phyloP scores from a whole-genome alignment of 2,329 filamentous ascomycete species.

The Epicoccum nigrum region DNA sequence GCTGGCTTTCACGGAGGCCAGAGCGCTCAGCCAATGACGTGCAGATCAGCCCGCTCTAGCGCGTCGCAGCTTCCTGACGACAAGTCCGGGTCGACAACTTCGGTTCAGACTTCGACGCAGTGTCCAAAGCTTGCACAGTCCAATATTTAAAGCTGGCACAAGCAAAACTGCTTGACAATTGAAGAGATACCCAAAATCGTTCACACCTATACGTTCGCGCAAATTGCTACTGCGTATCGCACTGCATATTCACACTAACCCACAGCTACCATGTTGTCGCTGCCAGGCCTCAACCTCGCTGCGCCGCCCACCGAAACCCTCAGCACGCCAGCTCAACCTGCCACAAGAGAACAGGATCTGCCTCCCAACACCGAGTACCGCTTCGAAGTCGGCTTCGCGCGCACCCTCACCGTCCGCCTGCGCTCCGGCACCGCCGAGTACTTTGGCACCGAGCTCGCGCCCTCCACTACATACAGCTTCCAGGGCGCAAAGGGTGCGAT shows the following conservation, averaged over 20 bases:
- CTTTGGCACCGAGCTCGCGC: conserved; percentile 91
- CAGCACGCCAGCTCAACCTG: conserved; percentile 27
- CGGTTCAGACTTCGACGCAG: not conserved
- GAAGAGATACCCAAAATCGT: too few species aligned
- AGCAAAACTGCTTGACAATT: too few species aligned
- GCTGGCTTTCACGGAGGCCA: conserved; percentile 25
- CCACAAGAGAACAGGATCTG: conserved; percentile 50
- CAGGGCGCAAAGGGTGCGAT: conserved; percentile 83
- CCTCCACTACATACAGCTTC: conserved; percentile 80
- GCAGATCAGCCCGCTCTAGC: conserved; percentile 6
- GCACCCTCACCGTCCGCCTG: conserved; percentile 60
- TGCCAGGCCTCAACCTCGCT: conserved; percentile 55
- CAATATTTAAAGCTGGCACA: too few species aligned
- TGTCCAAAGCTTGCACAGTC: too few species aligned
- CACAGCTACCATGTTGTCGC: conserved; percentile 41
- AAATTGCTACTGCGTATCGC: not conserved
- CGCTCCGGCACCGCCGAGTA: conserved; percentile 85
- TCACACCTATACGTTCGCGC: too few species aligned
- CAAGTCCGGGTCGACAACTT: not conserved
- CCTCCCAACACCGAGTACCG: conserved; percentile 54
- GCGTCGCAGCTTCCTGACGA: not conserved
- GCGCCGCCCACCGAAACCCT: conserved; percentile 38
- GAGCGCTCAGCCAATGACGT: conserved; percentile 10
- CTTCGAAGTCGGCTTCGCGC: conserved; percentile 49
- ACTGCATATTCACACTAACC: not conserved